These are phyloP conservation scores for Salix viminalis DNA, from an alignment of 345 rosid species.

Conservation along the genomic window DNA sequence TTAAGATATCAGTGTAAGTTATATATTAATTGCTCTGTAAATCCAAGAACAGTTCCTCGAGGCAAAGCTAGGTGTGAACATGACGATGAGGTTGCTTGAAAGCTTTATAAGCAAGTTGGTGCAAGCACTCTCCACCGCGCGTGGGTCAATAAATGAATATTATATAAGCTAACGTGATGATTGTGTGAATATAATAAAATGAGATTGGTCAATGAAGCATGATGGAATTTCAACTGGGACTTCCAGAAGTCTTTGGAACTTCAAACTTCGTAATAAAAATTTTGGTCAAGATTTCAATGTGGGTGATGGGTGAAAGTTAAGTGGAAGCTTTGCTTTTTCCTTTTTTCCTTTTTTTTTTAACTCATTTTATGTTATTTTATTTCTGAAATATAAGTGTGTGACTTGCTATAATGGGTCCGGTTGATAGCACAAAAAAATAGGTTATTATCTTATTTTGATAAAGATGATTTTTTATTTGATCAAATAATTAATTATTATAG, in stretches of 20 bases:
- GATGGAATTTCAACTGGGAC: not conserved
- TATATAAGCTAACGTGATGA: not conserved
- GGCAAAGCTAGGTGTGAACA: no score
- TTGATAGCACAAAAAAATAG: no score
- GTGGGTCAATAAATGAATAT: conserved; percentile 10
- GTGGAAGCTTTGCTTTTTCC: not conserved
- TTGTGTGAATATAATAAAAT: not conserved
- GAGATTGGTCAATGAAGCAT: not conserved
- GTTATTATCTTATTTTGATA: no score
- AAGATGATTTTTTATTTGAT: no score
- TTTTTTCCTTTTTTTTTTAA: not conserved
- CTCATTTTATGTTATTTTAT: no score
- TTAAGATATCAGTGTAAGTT: no score
- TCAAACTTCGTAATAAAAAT: not conserved
- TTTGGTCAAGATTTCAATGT: not conserved
- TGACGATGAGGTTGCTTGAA: not conserved
- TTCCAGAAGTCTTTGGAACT: conserved; percentile 5
- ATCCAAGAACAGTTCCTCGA: no score
- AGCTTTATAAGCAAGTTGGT: not conserved
- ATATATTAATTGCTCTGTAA: no score
- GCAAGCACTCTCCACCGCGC: not conserved
- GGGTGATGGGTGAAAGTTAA: not conserved
- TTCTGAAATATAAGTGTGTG: no score
- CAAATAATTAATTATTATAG: no score
- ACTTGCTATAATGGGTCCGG: no score